phyloP scores from a whole-genome alignment of 371 early-diverging fungal species.

The Entomophthora muscae region DNA sequence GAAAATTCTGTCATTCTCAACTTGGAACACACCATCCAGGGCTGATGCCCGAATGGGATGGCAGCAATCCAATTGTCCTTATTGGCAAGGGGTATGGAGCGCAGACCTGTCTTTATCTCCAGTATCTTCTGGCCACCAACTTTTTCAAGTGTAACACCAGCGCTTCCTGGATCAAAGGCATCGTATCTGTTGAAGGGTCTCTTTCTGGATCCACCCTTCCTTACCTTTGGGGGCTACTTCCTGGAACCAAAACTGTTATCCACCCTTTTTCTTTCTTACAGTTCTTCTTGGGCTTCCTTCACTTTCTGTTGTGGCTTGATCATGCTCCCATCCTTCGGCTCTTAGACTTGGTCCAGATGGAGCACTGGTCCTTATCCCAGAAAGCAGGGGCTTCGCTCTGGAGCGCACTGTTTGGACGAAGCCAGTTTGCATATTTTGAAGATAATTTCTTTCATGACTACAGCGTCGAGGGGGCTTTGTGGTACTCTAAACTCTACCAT shows the following conservation, averaged over 20 bases:
- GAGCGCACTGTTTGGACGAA: conserved; percentile 11
- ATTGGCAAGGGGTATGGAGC: conserved; percentile 14
- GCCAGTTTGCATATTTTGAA: conserved; percentile 5
- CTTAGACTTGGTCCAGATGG: conserved; percentile 6
- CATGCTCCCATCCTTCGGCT: background rate
- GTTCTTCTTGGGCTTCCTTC: conserved; percentile 9
- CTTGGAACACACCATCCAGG: conserved; percentile 10
- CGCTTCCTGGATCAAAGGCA: conserved; percentile 11
- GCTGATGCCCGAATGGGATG: conserved; percentile 9
- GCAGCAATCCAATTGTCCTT: conserved; percentile 12
- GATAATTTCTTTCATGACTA: conserved; percentile 14
- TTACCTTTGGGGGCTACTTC: conserved; percentile 11
- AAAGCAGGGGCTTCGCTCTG: conserved; percentile 7
- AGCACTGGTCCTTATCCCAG: conserved; percentile 1
- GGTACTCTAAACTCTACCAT: conserved; percentile 2
- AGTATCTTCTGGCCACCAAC: conserved; percentile 11
- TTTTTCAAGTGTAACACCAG: conserved; percentile 10
- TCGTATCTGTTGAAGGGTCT: conserved; percentile 10
- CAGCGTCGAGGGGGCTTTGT: conserved; percentile 10
- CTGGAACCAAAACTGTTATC: conserved; percentile 10
- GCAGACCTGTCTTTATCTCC: conserved; percentile 11
- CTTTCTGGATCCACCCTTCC: conserved; percentile 12
- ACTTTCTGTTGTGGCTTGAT: conserved; percentile 11
- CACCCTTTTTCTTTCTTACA: conserved; percentile 10
- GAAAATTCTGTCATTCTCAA: conserved; percentile 11